Evolutionary conservation across 441 rosid genomes (phyloP).

Genomic region (Capsella rubella): DNA sequence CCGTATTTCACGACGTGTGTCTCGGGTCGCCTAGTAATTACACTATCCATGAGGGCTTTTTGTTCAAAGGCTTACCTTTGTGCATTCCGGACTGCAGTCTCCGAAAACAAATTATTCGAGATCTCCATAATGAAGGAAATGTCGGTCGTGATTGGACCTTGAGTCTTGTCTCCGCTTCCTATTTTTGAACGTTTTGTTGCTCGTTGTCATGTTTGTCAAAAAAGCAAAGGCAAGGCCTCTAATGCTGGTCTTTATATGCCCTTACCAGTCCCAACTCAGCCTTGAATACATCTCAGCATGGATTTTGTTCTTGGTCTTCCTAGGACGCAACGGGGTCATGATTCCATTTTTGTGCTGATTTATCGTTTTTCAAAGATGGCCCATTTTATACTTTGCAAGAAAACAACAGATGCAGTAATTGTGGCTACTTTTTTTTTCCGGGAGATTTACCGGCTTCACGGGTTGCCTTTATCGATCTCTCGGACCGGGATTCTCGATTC

Average conservation of each 20-base stretch:
- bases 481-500: neutral
- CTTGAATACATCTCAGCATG: neutral
- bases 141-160: neutral
- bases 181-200: neutral
- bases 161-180: rapidly evolving
- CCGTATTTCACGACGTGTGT: no score
- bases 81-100: neutral
- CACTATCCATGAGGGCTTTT: neutral
- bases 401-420: rapidly evolving
- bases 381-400: neutral
- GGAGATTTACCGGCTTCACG: neutral
- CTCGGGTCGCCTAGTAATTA: no score
- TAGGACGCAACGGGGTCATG: rapidly evolving
- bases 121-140: neutral
- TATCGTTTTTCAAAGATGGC: neutral
- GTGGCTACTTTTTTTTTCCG: neutral
- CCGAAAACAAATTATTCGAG: neutral
- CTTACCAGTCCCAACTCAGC: neutral
- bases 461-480: neutral
- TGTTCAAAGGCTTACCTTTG: rapidly evolving
- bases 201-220: neutral
- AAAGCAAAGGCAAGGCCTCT: neutral
- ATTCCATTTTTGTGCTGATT: no score
- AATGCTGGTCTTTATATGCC: neutral
- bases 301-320: neutral